Percentiles rank a stretch among this genome's conserved stretches.
phyloP scores from a whole-genome alignment of 2,329 filamentous ascomycete species.

The Paraconiothyrium brasiliense region DNA sequence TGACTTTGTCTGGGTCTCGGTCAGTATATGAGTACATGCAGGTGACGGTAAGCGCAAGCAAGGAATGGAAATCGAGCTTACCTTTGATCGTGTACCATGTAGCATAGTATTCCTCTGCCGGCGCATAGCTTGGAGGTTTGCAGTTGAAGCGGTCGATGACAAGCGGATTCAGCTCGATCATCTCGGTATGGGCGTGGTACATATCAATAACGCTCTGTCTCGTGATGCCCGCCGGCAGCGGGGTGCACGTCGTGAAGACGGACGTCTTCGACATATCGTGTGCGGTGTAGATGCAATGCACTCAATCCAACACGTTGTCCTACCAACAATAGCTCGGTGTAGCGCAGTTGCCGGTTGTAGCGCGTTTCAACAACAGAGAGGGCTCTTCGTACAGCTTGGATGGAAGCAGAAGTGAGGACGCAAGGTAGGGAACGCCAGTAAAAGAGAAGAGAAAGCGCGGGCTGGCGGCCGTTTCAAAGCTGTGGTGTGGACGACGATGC shows the following conservation, averaged over 20 bases:
- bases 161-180: constrained; percentile 89
- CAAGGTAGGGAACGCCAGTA: neutral
- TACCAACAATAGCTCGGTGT: neutral
- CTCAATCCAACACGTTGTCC: neutral
- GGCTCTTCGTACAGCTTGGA: neutral
- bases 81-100: constrained; percentile 72
- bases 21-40: constrained; percentile 5
- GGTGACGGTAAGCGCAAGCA: neutral
- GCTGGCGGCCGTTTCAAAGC: constrained; percentile 9
- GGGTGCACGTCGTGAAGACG: constrained; percentile 80
- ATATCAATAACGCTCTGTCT: constrained; percentile 77
- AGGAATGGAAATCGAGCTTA: constrained; percentile 20
- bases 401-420: neutral
- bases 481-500: constrained; percentile 3
- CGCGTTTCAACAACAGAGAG: constrained; percentile 3
- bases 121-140: constrained; percentile 71
- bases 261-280: constrained; percentile 72
- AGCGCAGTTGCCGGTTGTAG: constrained; percentile 8
- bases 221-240: constrained; percentile 73
- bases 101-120: constrained; percentile 75
- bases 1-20: constrained; percentile 68
- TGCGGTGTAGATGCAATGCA: constrained; percentile 1
- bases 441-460: constrained; percentile 1
- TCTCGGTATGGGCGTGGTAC: constrained; percentile 79
- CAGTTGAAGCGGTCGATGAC: constrained; percentile 77